A percentile compares a stretch with the other conserved stretches of the same genome.
These are phyloP conservation scores for Triticum monococcum DNA, from an alignment of 176 grass and related monocot genomes.

Conservation along the genomic window DNA sequence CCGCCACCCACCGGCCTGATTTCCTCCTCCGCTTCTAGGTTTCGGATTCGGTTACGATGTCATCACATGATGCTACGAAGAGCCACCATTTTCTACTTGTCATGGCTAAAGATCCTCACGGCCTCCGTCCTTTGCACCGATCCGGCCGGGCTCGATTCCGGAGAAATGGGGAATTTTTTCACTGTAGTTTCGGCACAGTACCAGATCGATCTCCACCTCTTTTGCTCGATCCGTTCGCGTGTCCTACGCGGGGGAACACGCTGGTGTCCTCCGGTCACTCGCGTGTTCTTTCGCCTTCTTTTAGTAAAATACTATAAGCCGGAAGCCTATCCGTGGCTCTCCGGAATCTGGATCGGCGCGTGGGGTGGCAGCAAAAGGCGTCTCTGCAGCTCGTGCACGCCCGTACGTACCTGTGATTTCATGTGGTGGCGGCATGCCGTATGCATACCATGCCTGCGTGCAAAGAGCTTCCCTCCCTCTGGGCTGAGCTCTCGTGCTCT, in stretches of 20 bases:
- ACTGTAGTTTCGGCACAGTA: slow-evolving; percentile 32
- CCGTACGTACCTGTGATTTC: slow-evolving; percentile 55
- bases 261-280: neutral
- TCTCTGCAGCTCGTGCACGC: neutral
- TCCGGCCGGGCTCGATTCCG: fast-evolving
- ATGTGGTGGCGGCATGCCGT: slow-evolving; percentile 22
- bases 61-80: neutral
- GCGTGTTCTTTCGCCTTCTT: neutral
- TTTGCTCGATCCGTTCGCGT: neutral
- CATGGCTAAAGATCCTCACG: neutral
- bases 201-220: slow-evolving; percentile 9
- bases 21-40: neutral
- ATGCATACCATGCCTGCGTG: neutral
- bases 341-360: slow-evolving; percentile 14
- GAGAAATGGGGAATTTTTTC: slow-evolving; percentile 50
- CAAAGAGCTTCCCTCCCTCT: neutral
- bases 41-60: neutral
- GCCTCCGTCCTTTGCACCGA: neutral
- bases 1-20: neutral
- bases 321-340: neutral
- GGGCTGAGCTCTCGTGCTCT: neutral
- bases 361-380: neutral
- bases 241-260: neutral
- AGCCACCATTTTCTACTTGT: neutral
- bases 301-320: neutral